Conservation (phyloP, 2,329 filamentous ascomycete genomes). For the Hymenotorrendiella dingleyae region DNA sequence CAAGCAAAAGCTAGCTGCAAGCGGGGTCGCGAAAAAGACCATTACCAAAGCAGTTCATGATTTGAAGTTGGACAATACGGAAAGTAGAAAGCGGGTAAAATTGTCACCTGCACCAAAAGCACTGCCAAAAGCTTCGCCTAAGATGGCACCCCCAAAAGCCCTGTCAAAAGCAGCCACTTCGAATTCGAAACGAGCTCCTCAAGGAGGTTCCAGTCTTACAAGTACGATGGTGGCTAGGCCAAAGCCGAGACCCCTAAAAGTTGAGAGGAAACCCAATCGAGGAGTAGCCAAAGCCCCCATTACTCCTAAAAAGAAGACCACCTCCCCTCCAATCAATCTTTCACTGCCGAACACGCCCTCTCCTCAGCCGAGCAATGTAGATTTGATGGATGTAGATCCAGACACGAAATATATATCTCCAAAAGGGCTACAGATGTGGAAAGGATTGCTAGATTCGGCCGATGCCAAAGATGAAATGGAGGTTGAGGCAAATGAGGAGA, state of each 20-base stretch:
- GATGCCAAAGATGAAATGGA: slow-evolving; percentile 6
- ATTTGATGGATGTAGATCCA: slow-evolving; percentile 21
- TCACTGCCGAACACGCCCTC: slow-evolving; percentile 10
- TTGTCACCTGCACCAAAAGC: slow-evolving; percentile 17
- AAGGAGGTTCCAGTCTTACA: slow-evolving; percentile 9
- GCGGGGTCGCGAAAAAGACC: slow-evolving; percentile 2
- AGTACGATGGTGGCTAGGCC: slow-evolving; percentile 17
- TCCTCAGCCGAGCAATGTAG: slow-evolving; percentile 14
- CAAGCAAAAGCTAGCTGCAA: slow-evolving; percentile 4
- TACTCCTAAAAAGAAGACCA: slow-evolving; percentile 9
- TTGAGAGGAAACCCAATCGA: not conserved
- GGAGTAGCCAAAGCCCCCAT: not conserved
- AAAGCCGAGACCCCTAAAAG: slow-evolving; percentile 9
- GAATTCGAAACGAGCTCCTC: slow-evolving; percentile 10
- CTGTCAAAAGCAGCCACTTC: slow-evolving; percentile 1
- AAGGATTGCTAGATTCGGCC: slow-evolving; percentile 20
- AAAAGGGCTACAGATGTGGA: slow-evolving; percentile 25
- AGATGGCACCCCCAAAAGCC: not conserved
- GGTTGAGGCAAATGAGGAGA: slow-evolving; percentile 1
- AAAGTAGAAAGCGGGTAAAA: slow-evolving; percentile 24
- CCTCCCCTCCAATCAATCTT: not conserved
- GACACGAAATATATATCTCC: slow-evolving; percentile 19
- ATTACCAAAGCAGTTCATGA: slow-evolving; percentile 3
- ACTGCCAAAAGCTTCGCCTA: not conserved
- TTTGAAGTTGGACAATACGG: slow-evolving; percentile 4